These are phyloP conservation scores for Eucalyptus regnans DNA, from an alignment of 345 rosid species.

Conservation along the genomic window DNA sequence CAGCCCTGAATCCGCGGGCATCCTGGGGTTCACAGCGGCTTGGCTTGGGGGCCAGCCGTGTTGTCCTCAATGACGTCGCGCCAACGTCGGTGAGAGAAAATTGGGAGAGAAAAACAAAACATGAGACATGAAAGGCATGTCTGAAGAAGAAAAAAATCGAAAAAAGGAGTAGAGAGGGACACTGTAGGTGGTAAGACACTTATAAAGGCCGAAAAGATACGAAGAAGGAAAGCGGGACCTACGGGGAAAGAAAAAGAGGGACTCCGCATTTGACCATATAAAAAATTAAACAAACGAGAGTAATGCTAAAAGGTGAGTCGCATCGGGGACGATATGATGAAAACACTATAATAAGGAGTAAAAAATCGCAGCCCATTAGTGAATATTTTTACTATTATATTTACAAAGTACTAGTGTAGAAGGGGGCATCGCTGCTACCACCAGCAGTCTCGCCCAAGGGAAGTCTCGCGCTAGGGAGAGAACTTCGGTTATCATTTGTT, in stretches of 20 bases:
- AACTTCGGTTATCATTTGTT: background rate
- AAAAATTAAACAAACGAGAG: background rate
- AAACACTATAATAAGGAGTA: background rate
- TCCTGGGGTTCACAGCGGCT: no score
- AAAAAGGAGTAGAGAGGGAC: fast-evolving
- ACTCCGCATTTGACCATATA: background rate
- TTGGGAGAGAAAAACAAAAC: no score
- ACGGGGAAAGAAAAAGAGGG: background rate
- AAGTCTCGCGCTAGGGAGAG: background rate
- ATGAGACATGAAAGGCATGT: no score
- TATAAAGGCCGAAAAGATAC: background rate
- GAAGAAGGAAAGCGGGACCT: background rate
- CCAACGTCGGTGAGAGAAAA: no score
- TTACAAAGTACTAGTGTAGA: background rate
- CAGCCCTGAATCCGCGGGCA: background rate
- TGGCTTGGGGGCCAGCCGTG: no score
- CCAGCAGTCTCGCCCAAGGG: background rate
- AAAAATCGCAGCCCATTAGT: background rate
- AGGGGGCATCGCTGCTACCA: fast-evolving
- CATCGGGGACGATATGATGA: background rate
- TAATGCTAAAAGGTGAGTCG: background rate
- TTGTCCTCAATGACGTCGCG: no score
- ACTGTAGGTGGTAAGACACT: no score
- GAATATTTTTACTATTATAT: background rate
- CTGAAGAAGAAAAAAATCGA: no score